These are phyloP conservation scores for Lizonia empirigonia DNA, from an alignment of 2,329 filamentous ascomycete species.

Conservation along the genomic window DNA sequence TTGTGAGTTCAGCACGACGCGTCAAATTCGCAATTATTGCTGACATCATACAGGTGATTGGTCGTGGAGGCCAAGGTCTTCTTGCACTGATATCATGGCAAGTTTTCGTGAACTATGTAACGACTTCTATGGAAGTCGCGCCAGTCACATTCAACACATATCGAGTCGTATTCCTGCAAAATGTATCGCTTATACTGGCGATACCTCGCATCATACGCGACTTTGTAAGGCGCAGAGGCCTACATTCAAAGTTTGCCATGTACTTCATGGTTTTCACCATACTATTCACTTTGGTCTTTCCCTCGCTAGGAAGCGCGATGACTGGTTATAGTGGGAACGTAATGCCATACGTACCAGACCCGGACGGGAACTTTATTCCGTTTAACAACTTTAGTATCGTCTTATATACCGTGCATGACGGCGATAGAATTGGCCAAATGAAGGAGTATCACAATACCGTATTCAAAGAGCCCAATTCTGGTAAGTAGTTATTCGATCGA, in stretches of 20 bases:
- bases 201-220: constrained; percentile 6
- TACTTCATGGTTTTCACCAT: constrained; percentile 21
- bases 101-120: constrained; percentile 23
- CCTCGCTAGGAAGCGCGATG: constrained; percentile 25
- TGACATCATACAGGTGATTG: constrained; percentile 12
- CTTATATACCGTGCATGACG: constrained; percentile 19
- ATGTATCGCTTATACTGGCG: constrained; percentile 7
- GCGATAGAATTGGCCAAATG: constrained; percentile 11
- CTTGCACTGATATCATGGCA: constrained; percentile 22
- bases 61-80: constrained; percentile 26
- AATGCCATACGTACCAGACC: constrained; percentile 6
- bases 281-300: constrained; percentile 20
- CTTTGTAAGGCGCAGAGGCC: constrained; percentile 3
- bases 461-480: neutral
- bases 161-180: constrained; percentile 21
- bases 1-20: no score
- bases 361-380: constrained; percentile 6
- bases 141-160: constrained; percentile 24
- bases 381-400: constrained; percentile 10
- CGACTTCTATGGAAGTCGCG: constrained; percentile 23
- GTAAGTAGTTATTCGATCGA: no score
- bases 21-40: no score
- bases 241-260: constrained; percentile 22
- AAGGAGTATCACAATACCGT: constrained; percentile 1
- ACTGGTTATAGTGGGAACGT: constrained; percentile 23